Conservation (phyloP, 1,139 yeast genomes). For the Debaryomycetaceae sp. region DNA sequence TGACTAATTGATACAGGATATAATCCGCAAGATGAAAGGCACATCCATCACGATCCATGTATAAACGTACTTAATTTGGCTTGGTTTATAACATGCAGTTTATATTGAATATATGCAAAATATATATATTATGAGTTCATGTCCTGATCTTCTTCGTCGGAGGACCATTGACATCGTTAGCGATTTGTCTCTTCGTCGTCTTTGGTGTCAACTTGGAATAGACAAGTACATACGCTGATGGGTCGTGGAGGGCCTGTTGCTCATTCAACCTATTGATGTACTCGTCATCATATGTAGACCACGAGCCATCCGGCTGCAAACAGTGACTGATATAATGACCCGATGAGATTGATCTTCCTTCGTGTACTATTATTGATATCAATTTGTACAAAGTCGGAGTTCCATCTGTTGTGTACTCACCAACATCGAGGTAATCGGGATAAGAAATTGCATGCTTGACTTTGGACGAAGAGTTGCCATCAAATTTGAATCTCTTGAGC, state of each 20-base stretch:
- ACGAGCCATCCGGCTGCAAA: conserved; percentile 83
- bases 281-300: conserved; percentile 96
- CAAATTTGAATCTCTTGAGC: conserved; percentile 84
- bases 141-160: conserved; percentile 1
- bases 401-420: conserved; percentile 52
- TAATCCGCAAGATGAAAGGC: not conserved
- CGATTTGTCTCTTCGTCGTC: conserved; percentile 5
- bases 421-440: conserved; percentile 71
- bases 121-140: not conserved
- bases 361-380: conserved; percentile 87
- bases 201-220: conserved; percentile 67
- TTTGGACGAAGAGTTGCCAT: conserved; percentile 72
- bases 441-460: conserved; percentile 84
- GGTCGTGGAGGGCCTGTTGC: conserved; percentile 71
- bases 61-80: not conserved
- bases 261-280: conserved; percentile 72
- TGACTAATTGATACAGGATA: not conserved
- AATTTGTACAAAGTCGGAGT: conserved; percentile 64
- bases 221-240: conserved; percentile 84
- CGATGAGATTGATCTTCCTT: conserved; percentile 85
- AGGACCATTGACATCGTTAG: not conserved
- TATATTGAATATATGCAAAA: not conserved
- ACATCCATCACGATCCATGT: not conserved
- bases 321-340: conserved; percentile 95
- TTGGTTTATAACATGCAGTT: not conserved